Percentiles rank a stretch among this genome's conserved stretches.
Conservation (phyloP, 352 stramenopile genomes). For the Elongisporangium anandrum region DNA sequence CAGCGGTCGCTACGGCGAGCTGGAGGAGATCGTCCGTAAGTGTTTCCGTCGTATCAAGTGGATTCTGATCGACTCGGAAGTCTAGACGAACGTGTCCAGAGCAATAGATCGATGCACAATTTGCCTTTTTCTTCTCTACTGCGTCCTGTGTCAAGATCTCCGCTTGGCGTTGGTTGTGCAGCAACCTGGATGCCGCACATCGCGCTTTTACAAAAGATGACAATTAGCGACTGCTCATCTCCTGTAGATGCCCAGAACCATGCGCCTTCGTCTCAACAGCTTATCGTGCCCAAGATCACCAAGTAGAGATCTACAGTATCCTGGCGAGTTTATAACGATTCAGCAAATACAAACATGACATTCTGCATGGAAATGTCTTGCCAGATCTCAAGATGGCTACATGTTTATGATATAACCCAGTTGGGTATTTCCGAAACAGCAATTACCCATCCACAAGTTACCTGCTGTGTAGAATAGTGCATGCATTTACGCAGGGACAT, state of each 20-base stretch:
- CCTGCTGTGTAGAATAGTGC: not conserved
- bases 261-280: too few relatives aligned
- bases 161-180: too few relatives aligned
- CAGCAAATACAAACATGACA: too few relatives aligned
- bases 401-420: not conserved
- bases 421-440: not conserved
- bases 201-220: too few relatives aligned
- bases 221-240: too few relatives aligned
- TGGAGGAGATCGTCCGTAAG: conserved; percentile 89
- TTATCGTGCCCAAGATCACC: too few relatives aligned
- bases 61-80: conserved; percentile 89
- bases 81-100: conserved; percentile 32
- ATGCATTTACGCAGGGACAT: not conserved
- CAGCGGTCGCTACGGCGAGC: conserved; percentile 71
- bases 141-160: not conserved
- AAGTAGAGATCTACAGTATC: too few relatives aligned
- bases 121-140: not conserved
- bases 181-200: too few relatives aligned
- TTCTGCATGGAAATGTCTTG: too few relatives aligned
- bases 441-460: not conserved
- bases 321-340: too few relatives aligned
- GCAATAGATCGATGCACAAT: conserved; percentile 1
- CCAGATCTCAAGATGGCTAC: not conserved
- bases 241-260: too few relatives aligned
- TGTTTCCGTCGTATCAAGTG: conserved; percentile 91